phyloP scores from a whole-genome alignment of 208 protist genomes.

The Borovskyia barvae region DNA sequence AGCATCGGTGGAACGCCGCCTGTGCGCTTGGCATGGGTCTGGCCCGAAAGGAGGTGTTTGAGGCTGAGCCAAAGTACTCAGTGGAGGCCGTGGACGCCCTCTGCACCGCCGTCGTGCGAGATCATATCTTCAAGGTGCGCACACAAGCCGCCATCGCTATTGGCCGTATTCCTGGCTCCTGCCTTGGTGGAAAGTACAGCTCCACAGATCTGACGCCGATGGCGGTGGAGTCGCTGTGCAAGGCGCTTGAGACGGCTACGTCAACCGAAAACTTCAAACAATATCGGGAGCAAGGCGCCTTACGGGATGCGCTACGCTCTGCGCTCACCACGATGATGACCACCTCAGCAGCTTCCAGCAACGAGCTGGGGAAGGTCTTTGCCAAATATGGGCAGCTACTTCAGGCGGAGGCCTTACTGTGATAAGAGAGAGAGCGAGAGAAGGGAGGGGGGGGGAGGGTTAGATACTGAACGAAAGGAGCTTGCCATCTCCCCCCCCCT shows the following conservation, averaged over 20 bases:
- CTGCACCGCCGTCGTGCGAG: conserved; percentile 39
- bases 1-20: conserved; percentile 81
- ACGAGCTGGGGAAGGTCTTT: conserved; percentile 53
- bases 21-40: conserved; percentile 63
- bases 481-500: too few species aligned
- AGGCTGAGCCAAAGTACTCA: conserved; percentile 59
- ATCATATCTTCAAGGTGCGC: conserved; percentile 82
- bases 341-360: conserved; percentile 48
- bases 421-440: neutral
- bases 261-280: conserved; percentile 63
- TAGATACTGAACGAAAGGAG: too few species aligned
- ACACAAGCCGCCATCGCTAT: conserved; percentile 72
- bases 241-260: conserved; percentile 38
- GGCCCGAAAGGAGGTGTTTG: conserved; percentile 49
- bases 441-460: too few species aligned
- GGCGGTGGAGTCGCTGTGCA: conserved; percentile 60
- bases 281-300: conserved; percentile 62
- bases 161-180: conserved; percentile 21
- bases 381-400: conserved; percentile 44
- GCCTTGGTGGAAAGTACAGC: conserved; percentile 32
- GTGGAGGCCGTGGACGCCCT: conserved; percentile 54
- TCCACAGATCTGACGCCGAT: conserved; percentile 38
- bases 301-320: conserved; percentile 36
- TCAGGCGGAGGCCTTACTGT: conserved; percentile 44
- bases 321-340: conserved; percentile 46